phyloP scores from a whole-genome alignment of 768 basidiomycete species.

The Russula sp. region DNA sequence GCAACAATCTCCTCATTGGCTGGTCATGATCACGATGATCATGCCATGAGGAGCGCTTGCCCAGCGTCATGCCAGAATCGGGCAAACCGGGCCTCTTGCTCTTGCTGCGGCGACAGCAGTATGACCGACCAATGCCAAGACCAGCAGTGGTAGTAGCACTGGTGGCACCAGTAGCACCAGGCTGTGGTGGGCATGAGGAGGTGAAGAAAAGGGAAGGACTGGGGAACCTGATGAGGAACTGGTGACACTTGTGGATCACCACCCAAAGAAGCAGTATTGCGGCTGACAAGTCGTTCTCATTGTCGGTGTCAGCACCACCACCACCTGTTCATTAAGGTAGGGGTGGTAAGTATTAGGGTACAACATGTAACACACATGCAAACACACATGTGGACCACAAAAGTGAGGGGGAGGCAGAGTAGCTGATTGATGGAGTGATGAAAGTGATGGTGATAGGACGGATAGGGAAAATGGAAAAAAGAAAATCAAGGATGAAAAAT shows the following conservation, averaged over 20 bases:
- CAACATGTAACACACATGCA: too few species aligned
- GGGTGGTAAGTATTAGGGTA: too few species aligned
- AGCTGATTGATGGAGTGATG: not conserved
- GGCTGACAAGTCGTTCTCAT: conserved; percentile 36
- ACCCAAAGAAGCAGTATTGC: conserved; percentile 51
- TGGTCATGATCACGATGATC: too few species aligned
- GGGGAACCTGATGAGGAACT: conserved; percentile 44
- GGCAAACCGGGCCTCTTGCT: not conserved
- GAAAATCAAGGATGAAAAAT: too few species aligned
- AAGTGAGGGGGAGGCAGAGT: not conserved
- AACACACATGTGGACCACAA: not conserved
- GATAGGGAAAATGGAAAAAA: not conserved
- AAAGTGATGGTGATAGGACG: not conserved
- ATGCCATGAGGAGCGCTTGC: not conserved
- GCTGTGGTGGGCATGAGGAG: too few species aligned
- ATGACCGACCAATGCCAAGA: too few species aligned
- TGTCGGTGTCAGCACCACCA: too few species aligned
- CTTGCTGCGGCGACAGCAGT: too few species aligned
- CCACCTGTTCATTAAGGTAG: too few species aligned
- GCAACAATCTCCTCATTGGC: too few species aligned
- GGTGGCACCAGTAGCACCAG: too few species aligned
- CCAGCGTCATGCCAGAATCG: not conserved
- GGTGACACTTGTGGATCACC: conserved; percentile 60
- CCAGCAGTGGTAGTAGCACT: too few species aligned
- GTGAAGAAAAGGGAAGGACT: conserved; percentile 48